A percentile compares a stretch with the other conserved stretches of the same genome.
phyloP scores from a whole-genome alignment of 768 basidiomycete species.

The Fistulinella prunicolor region DNA sequence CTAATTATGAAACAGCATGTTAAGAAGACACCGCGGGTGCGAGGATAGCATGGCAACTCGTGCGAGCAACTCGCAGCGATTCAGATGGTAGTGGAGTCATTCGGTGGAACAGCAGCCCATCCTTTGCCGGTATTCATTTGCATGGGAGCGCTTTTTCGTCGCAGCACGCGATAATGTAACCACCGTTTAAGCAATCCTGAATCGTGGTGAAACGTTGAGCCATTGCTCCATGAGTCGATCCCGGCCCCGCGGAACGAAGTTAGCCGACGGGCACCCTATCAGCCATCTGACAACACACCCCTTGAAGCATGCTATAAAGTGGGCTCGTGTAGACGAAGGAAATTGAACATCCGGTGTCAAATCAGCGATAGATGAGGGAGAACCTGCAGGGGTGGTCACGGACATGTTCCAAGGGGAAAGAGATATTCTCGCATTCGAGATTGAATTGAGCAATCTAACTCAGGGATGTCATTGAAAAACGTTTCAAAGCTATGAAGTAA shows the following conservation, averaged over 20 bases:
- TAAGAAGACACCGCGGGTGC: neutral
- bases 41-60: neutral
- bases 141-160: neutral
- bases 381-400: constrained; percentile 9
- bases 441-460: constrained; percentile 20
- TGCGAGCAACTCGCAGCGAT: neutral
- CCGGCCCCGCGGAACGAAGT: neutral
- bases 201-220: constrained; percentile 2
- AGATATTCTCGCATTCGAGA: constrained; percentile 22
- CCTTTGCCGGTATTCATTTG: neutral
- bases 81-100: neutral
- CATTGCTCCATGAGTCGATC: constrained; percentile 2
- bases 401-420: constrained; percentile 17
- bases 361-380: constrained; percentile 5
- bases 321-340: neutral
- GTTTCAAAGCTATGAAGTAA: constrained; percentile 20
- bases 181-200: neutral
- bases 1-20: too few species aligned
- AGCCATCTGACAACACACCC: constrained; percentile 2
- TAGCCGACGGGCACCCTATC: constrained; percentile 9
- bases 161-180: neutral
- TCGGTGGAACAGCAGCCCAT: neutral
- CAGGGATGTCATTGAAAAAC: constrained; percentile 26
- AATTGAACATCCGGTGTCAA: constrained; percentile 8
- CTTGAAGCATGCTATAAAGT: constrained; percentile 11